These are phyloP conservation scores for Allium cepa DNA, from an alignment of 106 monocot species.

Conservation along the genomic window DNA sequence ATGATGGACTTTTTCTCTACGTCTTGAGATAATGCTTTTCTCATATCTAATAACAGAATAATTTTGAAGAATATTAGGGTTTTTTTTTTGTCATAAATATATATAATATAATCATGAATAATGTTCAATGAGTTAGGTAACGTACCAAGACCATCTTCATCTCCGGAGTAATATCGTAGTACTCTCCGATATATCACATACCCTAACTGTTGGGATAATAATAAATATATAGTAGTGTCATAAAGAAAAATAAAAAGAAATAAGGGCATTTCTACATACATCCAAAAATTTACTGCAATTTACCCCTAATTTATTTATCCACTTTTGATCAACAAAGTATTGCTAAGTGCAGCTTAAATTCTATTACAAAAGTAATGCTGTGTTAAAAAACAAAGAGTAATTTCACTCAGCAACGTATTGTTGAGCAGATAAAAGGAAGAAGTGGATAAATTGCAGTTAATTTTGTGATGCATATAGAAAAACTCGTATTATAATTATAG, in stretches of 20 bases:
- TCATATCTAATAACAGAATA: conserved; percentile 64
- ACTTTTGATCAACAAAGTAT: too few species aligned
- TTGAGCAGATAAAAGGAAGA: too few species aligned
- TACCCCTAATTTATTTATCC: too few species aligned
- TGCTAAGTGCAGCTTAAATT: too few species aligned
- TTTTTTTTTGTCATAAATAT: not conserved
- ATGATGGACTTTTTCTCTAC: conserved; percentile 86
- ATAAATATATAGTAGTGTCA: not conserved
- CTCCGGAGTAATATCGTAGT: conserved; percentile 97
- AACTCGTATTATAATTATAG: not conserved
- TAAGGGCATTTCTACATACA: too few species aligned
- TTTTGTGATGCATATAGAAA: too few species aligned
- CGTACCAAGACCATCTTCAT: conserved; percentile 97
- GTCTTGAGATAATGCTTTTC: conserved; percentile 86
- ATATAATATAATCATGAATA: not conserved
- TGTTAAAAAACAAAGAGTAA: too few species aligned
- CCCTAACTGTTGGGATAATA: conserved; percentile 48
- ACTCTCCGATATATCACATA: conserved; percentile 92
- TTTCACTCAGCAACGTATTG: too few species aligned
- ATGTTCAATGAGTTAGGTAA: not conserved
- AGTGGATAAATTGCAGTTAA: too few species aligned
- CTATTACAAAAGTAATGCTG: too few species aligned
- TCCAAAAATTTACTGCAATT: too few species aligned
- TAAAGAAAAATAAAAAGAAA: not conserved
- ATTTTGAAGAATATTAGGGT: not conserved